Conservation (phyloP, 495 filamentous ascomycete species). For the Tuber calosporum region DNA sequence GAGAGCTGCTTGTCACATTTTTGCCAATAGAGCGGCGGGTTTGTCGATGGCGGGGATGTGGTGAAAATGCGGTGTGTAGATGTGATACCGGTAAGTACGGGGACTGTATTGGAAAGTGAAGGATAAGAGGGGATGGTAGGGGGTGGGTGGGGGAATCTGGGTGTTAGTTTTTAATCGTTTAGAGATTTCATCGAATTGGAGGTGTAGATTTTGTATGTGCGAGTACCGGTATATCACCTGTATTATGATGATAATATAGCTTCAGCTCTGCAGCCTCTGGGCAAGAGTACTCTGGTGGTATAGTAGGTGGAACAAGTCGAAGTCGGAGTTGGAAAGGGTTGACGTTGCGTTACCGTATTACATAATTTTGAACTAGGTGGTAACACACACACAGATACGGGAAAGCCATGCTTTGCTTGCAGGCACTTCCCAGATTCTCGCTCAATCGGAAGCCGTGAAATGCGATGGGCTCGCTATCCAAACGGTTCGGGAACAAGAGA, state of each 20-base stretch:
- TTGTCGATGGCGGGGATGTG: not conserved
- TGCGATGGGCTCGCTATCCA: not conserved
- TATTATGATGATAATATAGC: not conserved
- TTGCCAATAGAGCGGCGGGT: not conserved
- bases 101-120: too few species aligned
- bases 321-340: not conserved
- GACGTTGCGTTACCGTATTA: not conserved
- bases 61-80: not conserved
- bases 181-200: not conserved
- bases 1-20: not conserved
- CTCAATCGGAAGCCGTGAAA: not conserved
- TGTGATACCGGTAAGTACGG: not conserved
- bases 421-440: not conserved
- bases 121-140: not conserved
- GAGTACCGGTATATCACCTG: not conserved
- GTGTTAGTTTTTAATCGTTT: not conserved
- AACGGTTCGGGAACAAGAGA: not conserved
- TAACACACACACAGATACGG: not conserved
- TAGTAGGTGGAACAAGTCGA: too few species aligned
- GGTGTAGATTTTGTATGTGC: not conserved
- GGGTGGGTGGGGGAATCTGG: not conserved
- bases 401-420: not conserved
- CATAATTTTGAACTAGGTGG: not conserved
- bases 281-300: too few species aligned
- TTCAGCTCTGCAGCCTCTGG: too few species aligned